Conservation (phyloP, 176 grass and related monocot genomes). For the Musa schizocarpa region DNA sequence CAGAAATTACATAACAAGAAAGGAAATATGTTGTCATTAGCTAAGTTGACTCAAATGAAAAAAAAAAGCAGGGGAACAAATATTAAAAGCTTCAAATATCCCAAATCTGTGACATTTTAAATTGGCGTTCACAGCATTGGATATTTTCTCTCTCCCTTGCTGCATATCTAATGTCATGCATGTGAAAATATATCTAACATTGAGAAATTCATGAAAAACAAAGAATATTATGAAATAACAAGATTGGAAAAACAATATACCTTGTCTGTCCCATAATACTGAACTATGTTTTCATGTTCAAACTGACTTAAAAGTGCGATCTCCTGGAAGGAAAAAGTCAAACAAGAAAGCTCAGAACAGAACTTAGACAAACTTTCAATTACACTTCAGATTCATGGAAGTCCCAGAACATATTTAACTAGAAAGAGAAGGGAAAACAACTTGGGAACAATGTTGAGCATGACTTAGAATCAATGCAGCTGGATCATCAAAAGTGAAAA, state of each 20-base stretch:
- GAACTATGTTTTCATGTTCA: constrained; percentile 93
- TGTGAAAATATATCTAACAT: not conserved
- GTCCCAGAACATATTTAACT: not conserved
- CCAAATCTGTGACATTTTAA: not conserved
- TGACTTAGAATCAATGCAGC: not conserved
- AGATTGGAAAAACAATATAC: constrained; percentile 32
- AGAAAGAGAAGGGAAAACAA: constrained; percentile 8
- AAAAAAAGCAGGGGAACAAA: not conserved
- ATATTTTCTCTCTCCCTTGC: not conserved
- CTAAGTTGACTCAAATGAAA: too few relatives aligned
- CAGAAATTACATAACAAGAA: not conserved
- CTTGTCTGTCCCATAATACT: constrained; percentile 83
- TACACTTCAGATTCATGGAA: constrained; percentile 23
- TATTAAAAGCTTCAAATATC: constrained; percentile 3
- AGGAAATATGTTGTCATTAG: too few relatives aligned
- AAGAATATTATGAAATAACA: not conserved
- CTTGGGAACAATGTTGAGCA: constrained; percentile 3
- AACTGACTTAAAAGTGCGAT: constrained; percentile 85
- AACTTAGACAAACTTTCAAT: not conserved
- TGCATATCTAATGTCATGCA: not conserved
- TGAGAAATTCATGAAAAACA: constrained; percentile 5
- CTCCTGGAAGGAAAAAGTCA: constrained; percentile 46
- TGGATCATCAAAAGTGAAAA: not conserved
- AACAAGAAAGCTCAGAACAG: not conserved
- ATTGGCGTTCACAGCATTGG: not conserved